These are phyloP conservation scores for Diversispora eburnea DNA, from an alignment of 192 early-diverging fungal genomes.

Conservation along the genomic window DNA sequence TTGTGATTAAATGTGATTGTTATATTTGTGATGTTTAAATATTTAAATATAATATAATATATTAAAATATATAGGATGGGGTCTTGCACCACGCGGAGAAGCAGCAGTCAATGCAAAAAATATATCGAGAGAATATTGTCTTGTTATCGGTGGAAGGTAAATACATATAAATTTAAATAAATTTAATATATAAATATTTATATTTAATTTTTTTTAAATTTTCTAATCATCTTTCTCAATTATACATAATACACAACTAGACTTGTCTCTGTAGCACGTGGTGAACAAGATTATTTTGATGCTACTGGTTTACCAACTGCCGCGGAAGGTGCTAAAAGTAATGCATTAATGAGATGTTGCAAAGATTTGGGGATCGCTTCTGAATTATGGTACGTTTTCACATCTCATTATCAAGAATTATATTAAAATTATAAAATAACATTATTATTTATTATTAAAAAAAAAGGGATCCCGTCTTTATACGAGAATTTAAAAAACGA, in stretches of 20 bases:
- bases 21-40: neutral
- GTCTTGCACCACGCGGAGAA: conserved; percentile 82
- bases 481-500: conserved; percentile 79
- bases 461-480: conserved; percentile 80
- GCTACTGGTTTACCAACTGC: conserved; percentile 73
- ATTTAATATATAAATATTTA: neutral
- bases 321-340: conserved; percentile 84
- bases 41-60: no score
- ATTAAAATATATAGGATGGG: conserved; percentile 51
- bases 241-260: neutral
- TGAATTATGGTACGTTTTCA: conserved; percentile 72
- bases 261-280: conserved; percentile 86
- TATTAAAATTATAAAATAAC: neutral
- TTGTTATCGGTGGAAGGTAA: conserved; percentile 81
- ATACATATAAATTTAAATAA: neutral
- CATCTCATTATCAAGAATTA: neutral
- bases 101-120: conserved; percentile 76
- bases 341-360: conserved; percentile 94
- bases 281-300: conserved; percentile 90
- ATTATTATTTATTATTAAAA: no score
- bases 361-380: conserved; percentile 91
- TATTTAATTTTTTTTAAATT: neutral
- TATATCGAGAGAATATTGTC: conserved; percentile 88
- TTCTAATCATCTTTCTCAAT: neutral
- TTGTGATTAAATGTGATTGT: conserved; percentile 3